Base-by-base conservation (phyloP, 345 rosid species). In the Eucalyptus marginata region DNA sequence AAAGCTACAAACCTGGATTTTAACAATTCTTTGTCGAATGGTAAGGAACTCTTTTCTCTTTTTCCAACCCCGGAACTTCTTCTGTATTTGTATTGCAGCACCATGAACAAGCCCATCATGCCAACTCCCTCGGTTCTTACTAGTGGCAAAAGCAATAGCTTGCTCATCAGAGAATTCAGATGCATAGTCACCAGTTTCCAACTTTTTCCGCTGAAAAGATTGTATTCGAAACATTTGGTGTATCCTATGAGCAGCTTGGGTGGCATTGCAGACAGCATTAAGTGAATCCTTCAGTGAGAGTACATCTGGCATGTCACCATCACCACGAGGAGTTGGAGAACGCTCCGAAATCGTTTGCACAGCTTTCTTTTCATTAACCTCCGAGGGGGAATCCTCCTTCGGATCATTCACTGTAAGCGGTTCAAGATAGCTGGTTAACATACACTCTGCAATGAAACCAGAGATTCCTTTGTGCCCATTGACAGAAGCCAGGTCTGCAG, bases 381-480 rank as follows among this genome's bases (percentile, higher is more conserved):
- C 93, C 33, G 87, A 79, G 88, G 89, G 31, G 86, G 90, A 89
- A 86, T 91, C 93, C 87, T 94, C 96, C 88, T 91, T 92, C 24
- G 94, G 43, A 88, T 96, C 96, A 84, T 92, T 92, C 95, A 97
- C 81, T 36, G 94, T 93, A 62, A 96, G 96, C 86, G 93, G 89
- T 87, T 90, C 91, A 85, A 97, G 95, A 87, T 93, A 92, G 90
- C 95, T 93, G 68, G 98, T 96, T 90, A 97, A 93, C 68, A 95
- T 93, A 79, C 97, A 95, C 94, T 97, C 99, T 16, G 98, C 99
- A 84, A 97, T 98, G 87, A 94, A 97, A 58, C 99, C 99, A 27
- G 99, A 96, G 33, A 96, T 97, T 85, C 99, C 99, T 92, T 97
- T 96, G 89, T 97, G 96, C 87, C 98, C 98, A 86, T 96, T 94